Percentiles rank a stretch among this genome's conserved stretches.
phyloP scores from a whole-genome alignment of 352 stramenopile species.

The Phytophthora idaei region DNA sequence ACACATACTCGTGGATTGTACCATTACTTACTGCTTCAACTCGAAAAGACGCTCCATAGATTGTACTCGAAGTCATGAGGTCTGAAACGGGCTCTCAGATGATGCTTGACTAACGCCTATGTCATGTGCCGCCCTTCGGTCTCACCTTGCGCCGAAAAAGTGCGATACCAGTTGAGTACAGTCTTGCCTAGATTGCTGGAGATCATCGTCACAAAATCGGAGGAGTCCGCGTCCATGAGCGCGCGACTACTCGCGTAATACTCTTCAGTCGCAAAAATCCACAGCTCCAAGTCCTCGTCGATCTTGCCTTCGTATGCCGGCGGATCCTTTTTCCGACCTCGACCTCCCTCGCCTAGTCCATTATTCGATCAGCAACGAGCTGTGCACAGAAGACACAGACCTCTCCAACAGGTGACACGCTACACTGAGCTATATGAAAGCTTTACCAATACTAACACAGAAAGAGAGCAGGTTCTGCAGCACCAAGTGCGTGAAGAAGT shows the following conservation, averaged over 20 bases:
- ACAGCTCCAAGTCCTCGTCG: slow-evolving; percentile 18
- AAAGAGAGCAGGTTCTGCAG: not conserved
- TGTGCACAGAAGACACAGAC: too few relatives aligned
- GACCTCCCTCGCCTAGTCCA: too few relatives aligned
- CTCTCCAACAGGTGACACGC: too few relatives aligned
- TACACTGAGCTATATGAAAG: too few relatives aligned
- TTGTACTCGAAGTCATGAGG: too few relatives aligned
- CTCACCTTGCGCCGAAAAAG: slow-evolving; percentile 15
- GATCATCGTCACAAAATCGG: slow-evolving; percentile 19
- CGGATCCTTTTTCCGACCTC: slow-evolving; percentile 3
- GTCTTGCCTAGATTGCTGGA: slow-evolving; percentile 21
- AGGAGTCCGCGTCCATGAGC: slow-evolving; percentile 14
- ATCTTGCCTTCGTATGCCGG: slow-evolving; percentile 8
- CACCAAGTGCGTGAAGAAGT: not conserved
- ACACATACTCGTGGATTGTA: too few relatives aligned
- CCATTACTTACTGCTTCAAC: too few relatives aligned
- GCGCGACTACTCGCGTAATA: slow-evolving; percentile 12
- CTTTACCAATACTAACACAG: too few relatives aligned
- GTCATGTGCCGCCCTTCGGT: not conserved
- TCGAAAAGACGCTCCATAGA: too few relatives aligned
- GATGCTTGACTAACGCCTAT: too few relatives aligned
- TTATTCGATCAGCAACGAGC: too few relatives aligned
- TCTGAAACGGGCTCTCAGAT: too few relatives aligned
- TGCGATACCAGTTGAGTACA: slow-evolving; percentile 21
- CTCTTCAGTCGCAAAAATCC: slow-evolving; percentile 18